Percentiles rank a stretch among this genome's conserved stretches.
These are phyloP conservation scores for Vitis hybrid DNA, from an alignment of 177 flowering plant species.

Conservation along the genomic window DNA sequence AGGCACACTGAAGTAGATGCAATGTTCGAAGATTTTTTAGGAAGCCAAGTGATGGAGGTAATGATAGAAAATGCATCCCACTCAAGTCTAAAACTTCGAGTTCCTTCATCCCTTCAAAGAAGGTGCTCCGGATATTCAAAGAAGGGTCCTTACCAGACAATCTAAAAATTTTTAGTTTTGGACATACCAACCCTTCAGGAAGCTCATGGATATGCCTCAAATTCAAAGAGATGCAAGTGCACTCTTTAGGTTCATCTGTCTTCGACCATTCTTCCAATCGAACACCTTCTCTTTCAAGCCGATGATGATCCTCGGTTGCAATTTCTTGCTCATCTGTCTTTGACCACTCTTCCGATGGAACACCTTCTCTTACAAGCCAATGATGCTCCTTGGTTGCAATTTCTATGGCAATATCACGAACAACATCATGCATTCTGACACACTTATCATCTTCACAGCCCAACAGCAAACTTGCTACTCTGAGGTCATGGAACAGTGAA, in stretches of 20 bases:
- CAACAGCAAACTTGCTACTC: slow-evolving; percentile 16
- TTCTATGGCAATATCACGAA: slow-evolving; percentile 15
- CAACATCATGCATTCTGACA: slow-evolving; percentile 23
- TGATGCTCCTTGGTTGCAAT: slow-evolving; percentile 8
- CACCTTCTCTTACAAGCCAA: background rate
- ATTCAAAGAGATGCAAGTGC: background rate
- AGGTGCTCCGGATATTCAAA: slow-evolving; percentile 6
- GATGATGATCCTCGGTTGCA: too few relatives aligned
- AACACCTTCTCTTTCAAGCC: too few relatives aligned
- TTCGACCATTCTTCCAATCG: too few relatives aligned
- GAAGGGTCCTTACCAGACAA: background rate
- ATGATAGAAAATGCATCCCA: background rate
- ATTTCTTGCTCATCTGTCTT: background rate
- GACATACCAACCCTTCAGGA: slow-evolving; percentile 16
- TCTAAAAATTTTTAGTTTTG: slow-evolving; percentile 12
- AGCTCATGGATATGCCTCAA: background rate
- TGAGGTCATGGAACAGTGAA: slow-evolving; percentile 8
- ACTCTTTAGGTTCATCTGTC: background rate
- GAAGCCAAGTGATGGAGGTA: slow-evolving; percentile 10
- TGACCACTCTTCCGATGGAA: background rate
- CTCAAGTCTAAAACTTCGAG: slow-evolving; percentile 8
- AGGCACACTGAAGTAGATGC: slow-evolving; percentile 1
- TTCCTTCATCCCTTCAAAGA: slow-evolving; percentile 5
- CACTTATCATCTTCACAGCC: background rate
- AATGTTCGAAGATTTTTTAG: slow-evolving; percentile 18